A percentile compares a stretch with the other conserved stretches of the same genome.
Conservation (phyloP, 495 filamentous ascomycete species). For the Neurospora sp. region DNA sequence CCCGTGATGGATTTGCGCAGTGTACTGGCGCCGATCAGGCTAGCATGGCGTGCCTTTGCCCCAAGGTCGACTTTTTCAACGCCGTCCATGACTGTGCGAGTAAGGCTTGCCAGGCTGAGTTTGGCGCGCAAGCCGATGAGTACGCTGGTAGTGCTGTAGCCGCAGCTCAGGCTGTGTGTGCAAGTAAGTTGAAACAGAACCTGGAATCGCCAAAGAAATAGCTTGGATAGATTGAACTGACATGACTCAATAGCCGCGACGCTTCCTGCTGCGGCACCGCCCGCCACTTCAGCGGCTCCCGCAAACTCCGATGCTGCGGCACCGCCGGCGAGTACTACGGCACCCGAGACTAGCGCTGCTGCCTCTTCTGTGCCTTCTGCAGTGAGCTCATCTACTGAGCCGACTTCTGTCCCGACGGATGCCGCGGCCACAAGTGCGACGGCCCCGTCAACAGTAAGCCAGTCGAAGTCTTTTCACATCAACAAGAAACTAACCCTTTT, state of each 20-base stretch:
- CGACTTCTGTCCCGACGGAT: neutral
- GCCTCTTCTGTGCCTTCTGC: neutral
- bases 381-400: neutral
- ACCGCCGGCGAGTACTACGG: constrained; percentile 7
- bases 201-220: neutral
- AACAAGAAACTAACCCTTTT: neutral
- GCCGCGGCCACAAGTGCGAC: neutral
- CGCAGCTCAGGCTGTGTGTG: constrained; percentile 19
- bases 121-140: neutral
- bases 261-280: constrained; percentile 11
- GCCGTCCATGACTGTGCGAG: constrained; percentile 13
- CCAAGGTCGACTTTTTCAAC: constrained; percentile 7
- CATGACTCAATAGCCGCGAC: neutral
- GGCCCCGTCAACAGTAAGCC: neutral
- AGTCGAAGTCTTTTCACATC: neutral
- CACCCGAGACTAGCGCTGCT: neutral
- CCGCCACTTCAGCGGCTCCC: constrained; percentile 3
- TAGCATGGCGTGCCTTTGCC: constrained; percentile 19
- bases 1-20: neutral
- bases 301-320: constrained; percentile 1
- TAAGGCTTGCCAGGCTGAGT: constrained; percentile 8
- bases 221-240: neutral
- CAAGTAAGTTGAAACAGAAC: constrained; percentile 20
- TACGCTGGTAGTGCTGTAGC: constrained; percentile 1
- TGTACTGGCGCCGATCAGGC: constrained; percentile 10